Conservation (phyloP, 1,284 basidiomycete genomes). For the Pterulicium gracile region DNA sequence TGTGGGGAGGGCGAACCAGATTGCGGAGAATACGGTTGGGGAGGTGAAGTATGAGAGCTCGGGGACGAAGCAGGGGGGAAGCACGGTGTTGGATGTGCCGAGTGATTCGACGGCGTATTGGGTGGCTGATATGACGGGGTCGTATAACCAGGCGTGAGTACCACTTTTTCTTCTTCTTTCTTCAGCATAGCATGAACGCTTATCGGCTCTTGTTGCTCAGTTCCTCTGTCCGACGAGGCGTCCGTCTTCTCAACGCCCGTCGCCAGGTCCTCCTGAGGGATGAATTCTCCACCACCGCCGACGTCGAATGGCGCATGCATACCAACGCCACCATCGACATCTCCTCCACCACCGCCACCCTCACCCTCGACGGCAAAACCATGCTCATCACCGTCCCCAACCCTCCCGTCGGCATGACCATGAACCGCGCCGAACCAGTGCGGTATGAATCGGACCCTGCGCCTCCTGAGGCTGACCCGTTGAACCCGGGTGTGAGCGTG, state of each 20-base stretch:
- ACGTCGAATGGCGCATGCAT: conserved; percentile 89
- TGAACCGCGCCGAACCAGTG: conserved; percentile 29
- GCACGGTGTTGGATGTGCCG: conserved; percentile 55
- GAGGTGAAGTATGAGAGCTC: conserved; percentile 39
- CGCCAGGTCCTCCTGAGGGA: conserved; percentile 89
- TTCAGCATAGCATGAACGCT: conserved; percentile 7
- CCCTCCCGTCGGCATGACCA: conserved; percentile 34
- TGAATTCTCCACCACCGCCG: conserved; percentile 53
- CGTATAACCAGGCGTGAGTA: conserved; percentile 70
- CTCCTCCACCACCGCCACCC: not conserved
- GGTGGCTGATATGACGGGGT: conserved; percentile 67
- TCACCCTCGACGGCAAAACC: conserved; percentile 27
- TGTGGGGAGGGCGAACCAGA: conserved; percentile 73
- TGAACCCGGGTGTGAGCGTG: conserved; percentile 62
- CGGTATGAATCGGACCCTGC: conserved; percentile 45
- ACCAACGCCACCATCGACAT: conserved; percentile 71
- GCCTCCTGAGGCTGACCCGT: conserved; percentile 47
- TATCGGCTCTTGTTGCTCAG: conserved; percentile 15
- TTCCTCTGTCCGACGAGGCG: conserved; percentile 73
- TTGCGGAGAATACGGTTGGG: conserved; percentile 61
- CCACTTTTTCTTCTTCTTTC: conserved; percentile 6
- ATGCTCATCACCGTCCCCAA: conserved; percentile 41
- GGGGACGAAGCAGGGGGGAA: conserved; percentile 69
- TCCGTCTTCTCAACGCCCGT: conserved; percentile 80
- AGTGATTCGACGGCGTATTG: conserved; percentile 77